Base-by-base conservation (phyloP, 106 monocot species). In the Amphibolis antarctica region DNA sequence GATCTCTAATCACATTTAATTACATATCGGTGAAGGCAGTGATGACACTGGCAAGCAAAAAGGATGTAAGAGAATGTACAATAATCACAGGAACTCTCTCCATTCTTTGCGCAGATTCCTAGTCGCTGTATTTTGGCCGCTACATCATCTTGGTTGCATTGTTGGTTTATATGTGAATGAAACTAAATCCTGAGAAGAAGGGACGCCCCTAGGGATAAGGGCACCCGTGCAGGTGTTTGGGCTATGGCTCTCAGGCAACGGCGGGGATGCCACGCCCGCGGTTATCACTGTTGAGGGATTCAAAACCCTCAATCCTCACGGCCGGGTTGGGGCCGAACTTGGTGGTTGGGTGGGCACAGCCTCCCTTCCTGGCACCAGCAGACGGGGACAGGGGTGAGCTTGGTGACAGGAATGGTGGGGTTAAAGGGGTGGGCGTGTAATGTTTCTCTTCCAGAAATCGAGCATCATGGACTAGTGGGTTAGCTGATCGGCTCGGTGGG, bases 381-480 rank as follows among this genome's bases (percentile, higher is more conserved):
- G 64, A 64, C 23, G 67, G 59, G 18, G 59, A 61, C 31, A 51
- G 42, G 4, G 68, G 17, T 21, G 25, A 59, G 31, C 43, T 53
- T 42, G 52, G 66, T 52, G 30, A 50, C 17, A 17, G 6, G 27
- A 23, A 42, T 0, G 62, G 20, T 36, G n/a, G 58, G 72, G 45
- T 31, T 36, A 36, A 36, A 4, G 36, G 36, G 28, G 12, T 1
- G 23, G 18, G 0, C 44, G 17, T 54, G 43, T 67, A 4, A 10
- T 67, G 64, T 25, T 66, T 67, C 60, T 71, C 69, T 30, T 79
- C 69, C 10, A 62, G 71, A 71, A 91, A 91, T 29, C 72, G 81
- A 58, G 78, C 74, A 66, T 91, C 91, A 19, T 72, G 80, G 1
- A 83, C 78, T 7, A 88, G 65, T 53, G 88, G 88, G 67, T 88